These are phyloP conservation scores for Phytophthora quininea DNA, from an alignment of 352 stramenopile species.

Conservation along the genomic window DNA sequence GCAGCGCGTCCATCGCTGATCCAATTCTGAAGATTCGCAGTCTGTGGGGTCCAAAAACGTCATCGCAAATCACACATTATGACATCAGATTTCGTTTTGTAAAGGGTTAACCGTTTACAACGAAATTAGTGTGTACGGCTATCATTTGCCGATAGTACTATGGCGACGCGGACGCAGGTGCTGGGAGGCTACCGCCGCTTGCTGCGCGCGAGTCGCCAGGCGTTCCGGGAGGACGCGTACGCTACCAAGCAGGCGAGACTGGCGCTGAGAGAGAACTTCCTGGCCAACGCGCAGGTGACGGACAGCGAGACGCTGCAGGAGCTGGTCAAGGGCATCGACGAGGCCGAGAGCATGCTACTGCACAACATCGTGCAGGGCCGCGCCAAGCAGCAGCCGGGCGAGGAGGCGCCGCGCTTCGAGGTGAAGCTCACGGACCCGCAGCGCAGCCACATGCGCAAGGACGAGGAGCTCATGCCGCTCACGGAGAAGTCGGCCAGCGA, in stretches of 20 bases:
- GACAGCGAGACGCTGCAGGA: conserved; percentile 60
- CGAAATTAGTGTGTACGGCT: conserved; percentile 2
- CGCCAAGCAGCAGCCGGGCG: conserved; percentile 47
- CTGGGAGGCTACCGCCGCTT: conserved; percentile 80
- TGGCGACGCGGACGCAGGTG: conserved; percentile 66
- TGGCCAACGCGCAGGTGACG: conserved; percentile 59
- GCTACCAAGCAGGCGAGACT: conserved; percentile 62
- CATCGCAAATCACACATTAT: conserved; percentile 19
- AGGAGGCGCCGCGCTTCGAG: conserved; percentile 55
- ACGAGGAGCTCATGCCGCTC: conserved; percentile 83
- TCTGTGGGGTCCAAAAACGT: conserved; percentile 7
- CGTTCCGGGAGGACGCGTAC: conserved; percentile 75
- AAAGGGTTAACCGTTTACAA: too few species aligned
- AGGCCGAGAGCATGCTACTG: conserved; percentile 85
- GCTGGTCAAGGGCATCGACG: conserved; percentile 77
- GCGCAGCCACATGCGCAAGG: conserved; percentile 75
- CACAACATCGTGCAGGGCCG: conserved; percentile 86
- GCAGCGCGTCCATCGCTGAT: conserved; percentile 51
- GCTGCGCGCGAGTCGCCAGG: conserved; percentile 71
- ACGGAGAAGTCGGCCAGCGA: conserved; percentile 76
- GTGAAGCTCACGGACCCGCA: conserved; percentile 85
- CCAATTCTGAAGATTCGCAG: conserved; percentile 7
- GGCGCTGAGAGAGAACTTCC: conserved; percentile 76
- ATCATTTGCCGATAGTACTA: conserved; percentile 5
- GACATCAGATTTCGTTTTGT: conserved; percentile 3